A percentile compares a stretch with the other conserved stretches of the same genome.
Evolutionary conservation across 768 basidiomycete genomes (phyloP).

Genomic region (Trametes meyenii): DNA sequence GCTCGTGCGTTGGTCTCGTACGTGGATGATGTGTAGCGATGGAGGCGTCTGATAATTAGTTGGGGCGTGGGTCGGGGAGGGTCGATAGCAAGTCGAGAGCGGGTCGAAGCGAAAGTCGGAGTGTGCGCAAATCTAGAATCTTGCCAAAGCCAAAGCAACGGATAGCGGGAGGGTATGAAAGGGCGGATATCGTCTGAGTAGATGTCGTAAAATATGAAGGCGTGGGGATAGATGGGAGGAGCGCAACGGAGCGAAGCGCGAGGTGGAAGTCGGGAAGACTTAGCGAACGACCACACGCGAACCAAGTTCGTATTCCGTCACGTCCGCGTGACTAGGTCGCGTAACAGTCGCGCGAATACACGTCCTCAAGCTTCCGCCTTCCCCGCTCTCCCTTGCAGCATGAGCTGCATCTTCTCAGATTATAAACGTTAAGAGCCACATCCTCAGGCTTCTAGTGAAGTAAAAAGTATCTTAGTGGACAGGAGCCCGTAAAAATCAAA

Average conservation of each 20-base stretch:
- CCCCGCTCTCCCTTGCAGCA: too few species aligned
- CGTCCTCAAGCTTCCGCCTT: too few species aligned
- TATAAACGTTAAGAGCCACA: too few species aligned
- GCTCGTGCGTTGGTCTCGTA: background rate
- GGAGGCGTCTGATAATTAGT: background rate
- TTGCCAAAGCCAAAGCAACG: slow-evolving; percentile 7
- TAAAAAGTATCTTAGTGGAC: too few species aligned
- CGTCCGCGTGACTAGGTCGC: slow-evolving; percentile 9
- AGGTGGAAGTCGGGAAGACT: background rate
- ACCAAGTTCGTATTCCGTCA: slow-evolving; percentile 22
- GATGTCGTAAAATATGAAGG: slow-evolving; percentile 19
- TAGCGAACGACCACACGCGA: background rate
- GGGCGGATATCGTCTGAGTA: background rate
- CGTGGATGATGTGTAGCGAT: background rate
- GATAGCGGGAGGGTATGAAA: background rate
- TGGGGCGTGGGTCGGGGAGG: background rate
- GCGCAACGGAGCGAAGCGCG: slow-evolving; percentile 10
- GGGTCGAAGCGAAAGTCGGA: slow-evolving; percentile 5
- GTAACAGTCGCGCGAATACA: slow-evolving; percentile 5
- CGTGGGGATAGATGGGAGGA: slow-evolving; percentile 17
- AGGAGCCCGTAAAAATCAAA: too few species aligned
- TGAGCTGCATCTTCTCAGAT: too few species aligned
- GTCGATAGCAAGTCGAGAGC: slow-evolving; percentile 5
- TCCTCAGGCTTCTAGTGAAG: too few species aligned
- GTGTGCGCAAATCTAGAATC: slow-evolving; percentile 9